These are phyloP conservation scores for Saccharum hybrid DNA, from an alignment of 202 grass and related monocot genomes.

Conservation along the genomic window DNA sequence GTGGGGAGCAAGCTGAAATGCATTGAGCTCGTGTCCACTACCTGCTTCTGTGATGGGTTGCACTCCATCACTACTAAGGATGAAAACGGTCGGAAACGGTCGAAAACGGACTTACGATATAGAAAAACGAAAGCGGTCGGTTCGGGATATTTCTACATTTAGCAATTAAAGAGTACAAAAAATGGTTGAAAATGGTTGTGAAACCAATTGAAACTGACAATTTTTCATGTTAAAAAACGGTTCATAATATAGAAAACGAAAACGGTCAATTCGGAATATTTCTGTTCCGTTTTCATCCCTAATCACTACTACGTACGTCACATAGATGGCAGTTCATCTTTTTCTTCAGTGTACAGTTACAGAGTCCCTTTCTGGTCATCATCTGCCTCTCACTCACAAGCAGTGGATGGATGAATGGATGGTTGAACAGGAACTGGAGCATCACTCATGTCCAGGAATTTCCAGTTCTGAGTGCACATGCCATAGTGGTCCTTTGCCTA, in stretches of 20 bases:
- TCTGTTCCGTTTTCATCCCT: too few species aligned
- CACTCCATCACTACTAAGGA: slow-evolving; percentile 39
- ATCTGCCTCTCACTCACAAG: slow-evolving; percentile 34
- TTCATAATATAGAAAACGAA: too few species aligned
- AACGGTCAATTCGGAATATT: too few species aligned
- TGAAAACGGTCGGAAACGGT: too few species aligned
- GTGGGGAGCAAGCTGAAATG: slow-evolving; percentile 69
- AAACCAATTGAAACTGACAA: too few species aligned
- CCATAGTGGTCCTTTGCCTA: slow-evolving; percentile 11
- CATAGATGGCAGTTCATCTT: slow-evolving; percentile 34
- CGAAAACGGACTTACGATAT: too few species aligned
- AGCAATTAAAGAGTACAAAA: too few species aligned
- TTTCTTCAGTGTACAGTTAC: slow-evolving; percentile 50
- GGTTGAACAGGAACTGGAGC: slow-evolving; percentile 39
- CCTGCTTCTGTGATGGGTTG: slow-evolving; percentile 43
- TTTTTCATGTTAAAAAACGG: too few species aligned
- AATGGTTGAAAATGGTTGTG: too few species aligned
- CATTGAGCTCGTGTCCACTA: slow-evolving; percentile 52
- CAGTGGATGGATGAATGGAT: slow-evolving; percentile 45
- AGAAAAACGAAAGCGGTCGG: too few species aligned
- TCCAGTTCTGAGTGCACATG: slow-evolving; percentile 24
- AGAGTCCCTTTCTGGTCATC: slow-evolving; percentile 31
- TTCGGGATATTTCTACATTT: too few species aligned
- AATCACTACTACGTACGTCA: slow-evolving; percentile 48
- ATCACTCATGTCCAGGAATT: slow-evolving; percentile 46